phyloP scores from a whole-genome alignment of 352 stramenopile genomes.

The Peronospora destructor region DNA sequence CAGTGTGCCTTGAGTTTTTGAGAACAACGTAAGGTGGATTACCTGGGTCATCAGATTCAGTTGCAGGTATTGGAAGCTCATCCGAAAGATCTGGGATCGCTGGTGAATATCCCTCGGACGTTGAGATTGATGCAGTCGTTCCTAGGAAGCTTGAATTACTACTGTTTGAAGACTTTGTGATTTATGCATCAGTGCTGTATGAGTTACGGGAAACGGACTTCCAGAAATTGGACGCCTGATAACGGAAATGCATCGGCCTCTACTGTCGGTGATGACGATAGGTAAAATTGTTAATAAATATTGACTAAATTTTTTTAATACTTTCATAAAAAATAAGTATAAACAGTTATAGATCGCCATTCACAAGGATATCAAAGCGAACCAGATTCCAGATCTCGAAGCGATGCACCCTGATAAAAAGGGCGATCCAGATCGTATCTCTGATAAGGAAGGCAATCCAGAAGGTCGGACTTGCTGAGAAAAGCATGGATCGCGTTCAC shows the following conservation, averaged over 20 bases:
- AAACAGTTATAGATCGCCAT: too few relatives aligned
- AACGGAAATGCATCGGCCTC: too few relatives aligned
- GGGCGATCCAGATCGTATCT: not conserved
- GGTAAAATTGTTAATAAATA: too few relatives aligned
- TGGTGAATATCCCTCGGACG: not conserved
- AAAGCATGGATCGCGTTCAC: not conserved
- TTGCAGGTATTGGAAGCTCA: conserved; percentile 3
- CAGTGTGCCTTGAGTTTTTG: conserved; percentile 23
- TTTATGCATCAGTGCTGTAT: not conserved
- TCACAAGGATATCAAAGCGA: too few relatives aligned
- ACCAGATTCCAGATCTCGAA: too few relatives aligned
- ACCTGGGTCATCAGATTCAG: conserved; percentile 6
- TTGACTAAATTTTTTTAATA: too few relatives aligned
- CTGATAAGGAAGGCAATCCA: not conserved
- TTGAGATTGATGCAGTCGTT: not conserved
- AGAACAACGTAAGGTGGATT: conserved; percentile 10
- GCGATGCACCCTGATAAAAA: too few relatives aligned
- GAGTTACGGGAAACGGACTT: not conserved
- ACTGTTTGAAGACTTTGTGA: not conserved
- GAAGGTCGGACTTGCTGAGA: not conserved
- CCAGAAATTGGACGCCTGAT: too few relatives aligned
- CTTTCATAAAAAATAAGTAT: too few relatives aligned
- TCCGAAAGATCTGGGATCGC: conserved; percentile 7
- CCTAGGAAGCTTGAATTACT: not conserved
- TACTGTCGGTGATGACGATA: too few relatives aligned